Conservation (phyloP, 176 grass and related monocot species). For the Canna indica region DNA sequence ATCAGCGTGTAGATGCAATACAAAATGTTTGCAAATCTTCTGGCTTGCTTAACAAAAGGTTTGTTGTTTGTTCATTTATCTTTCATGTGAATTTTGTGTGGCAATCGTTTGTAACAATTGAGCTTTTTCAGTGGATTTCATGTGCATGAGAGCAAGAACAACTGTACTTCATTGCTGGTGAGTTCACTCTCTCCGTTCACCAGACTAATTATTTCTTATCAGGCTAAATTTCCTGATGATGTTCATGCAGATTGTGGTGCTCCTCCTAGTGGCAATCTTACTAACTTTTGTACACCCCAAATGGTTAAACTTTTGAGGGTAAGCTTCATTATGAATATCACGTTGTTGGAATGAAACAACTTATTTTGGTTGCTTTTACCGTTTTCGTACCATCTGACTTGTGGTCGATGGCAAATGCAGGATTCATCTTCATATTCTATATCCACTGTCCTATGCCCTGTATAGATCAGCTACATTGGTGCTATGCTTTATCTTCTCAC, state of each 20-base stretch:
- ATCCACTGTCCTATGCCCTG: too few species aligned
- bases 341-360: too few species aligned
- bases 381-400: too few species aligned
- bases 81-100: neutral
- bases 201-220: neutral
- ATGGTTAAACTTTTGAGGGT: neutral
- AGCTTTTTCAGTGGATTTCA: neutral
- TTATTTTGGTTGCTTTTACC: too few species aligned
- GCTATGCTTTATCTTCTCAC: too few species aligned
- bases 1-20: constrained; percentile 45
- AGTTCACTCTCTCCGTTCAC: neutral
- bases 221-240: neutral
- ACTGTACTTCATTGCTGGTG: constrained; percentile 3
- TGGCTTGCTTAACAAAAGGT: constrained; percentile 70
- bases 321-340: too few species aligned
- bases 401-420: too few species aligned
- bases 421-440: too few species aligned
- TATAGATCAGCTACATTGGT: too few species aligned
- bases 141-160: neutral
- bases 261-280: constrained; percentile 1
- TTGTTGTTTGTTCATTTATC: neutral
- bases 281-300: neutral
- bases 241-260: constrained; percentile 7
- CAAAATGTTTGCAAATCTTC: constrained; percentile 60
- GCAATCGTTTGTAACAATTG: neutral